These are phyloP conservation scores for Termitomyces bulborhizus DNA, from an alignment of 768 basidiomycete species.

Conservation along the genomic window DNA sequence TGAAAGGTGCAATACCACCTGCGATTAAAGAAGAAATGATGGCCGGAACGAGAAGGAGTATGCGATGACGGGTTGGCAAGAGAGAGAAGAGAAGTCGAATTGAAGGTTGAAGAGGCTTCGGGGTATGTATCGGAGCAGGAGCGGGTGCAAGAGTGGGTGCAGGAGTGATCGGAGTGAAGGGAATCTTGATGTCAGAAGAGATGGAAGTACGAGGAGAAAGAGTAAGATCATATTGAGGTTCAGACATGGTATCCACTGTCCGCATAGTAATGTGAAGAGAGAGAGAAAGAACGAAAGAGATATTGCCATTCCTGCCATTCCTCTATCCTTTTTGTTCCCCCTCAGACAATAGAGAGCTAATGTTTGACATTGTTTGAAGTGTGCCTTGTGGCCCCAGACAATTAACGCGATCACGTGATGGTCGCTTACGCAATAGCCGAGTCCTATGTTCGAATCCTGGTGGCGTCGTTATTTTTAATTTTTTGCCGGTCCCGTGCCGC, in stretches of 20 bases:
- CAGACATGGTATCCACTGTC: constrained; percentile 13
- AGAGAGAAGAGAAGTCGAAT: constrained; percentile 56
- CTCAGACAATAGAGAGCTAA: constrained; percentile 5
- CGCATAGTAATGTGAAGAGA: constrained; percentile 16
- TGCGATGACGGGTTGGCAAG: constrained; percentile 48
- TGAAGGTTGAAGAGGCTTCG: constrained; percentile 17
- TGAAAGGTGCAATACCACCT: constrained; percentile 77
- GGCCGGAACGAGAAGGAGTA: constrained; percentile 61
- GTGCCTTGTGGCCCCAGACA: background rate
- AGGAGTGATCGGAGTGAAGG: constrained; percentile 1
- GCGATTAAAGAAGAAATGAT: constrained; percentile 53
- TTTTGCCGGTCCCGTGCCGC: background rate
- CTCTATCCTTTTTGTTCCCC: constrained; percentile 1
- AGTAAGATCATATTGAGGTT: constrained; percentile 10
- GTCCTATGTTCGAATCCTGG: no score
- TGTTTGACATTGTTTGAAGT: background rate
- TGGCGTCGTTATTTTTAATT: no score
- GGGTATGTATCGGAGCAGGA: background rate
- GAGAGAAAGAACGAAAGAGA: constrained; percentile 5
- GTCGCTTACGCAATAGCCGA: no score
- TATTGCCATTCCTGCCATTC: background rate
- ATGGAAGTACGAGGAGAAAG: constrained; percentile 14
- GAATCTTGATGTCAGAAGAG: constrained; percentile 11
- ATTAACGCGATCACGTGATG: constrained; percentile 4
- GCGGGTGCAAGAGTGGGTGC: background rate